phyloP scores from a whole-genome alignment of 805 yeast species.

The Suhomyces emberorum region DNA sequence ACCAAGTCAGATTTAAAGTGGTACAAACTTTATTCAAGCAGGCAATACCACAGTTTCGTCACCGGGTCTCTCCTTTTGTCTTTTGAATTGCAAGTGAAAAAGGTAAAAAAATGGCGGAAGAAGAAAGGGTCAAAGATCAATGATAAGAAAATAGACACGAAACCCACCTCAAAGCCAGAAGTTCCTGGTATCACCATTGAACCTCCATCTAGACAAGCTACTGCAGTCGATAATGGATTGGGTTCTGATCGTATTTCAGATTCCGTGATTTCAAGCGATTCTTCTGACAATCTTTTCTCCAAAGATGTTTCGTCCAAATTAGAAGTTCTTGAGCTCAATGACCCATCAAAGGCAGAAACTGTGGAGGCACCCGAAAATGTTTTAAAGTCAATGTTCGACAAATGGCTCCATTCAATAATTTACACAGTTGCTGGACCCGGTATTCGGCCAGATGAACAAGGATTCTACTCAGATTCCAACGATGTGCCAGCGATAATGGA shows the following conservation, averaged over 20 bases:
- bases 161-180: background rate
- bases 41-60: slow-evolving; percentile 38
- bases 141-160: background rate
- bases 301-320: background rate
- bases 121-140: background rate
- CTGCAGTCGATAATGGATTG: background rate
- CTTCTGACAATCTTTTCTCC: background rate
- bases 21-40: slow-evolving; percentile 43
- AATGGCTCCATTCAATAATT: slow-evolving; percentile 29
- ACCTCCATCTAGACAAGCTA: slow-evolving; percentile 1
- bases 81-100: slow-evolving; percentile 34
- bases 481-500: slow-evolving; percentile 19
- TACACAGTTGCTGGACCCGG: slow-evolving; percentile 17
- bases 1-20: slow-evolving; percentile 35
- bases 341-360: slow-evolving; percentile 3
- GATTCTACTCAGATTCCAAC: slow-evolving; percentile 31
- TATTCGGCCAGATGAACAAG: slow-evolving; percentile 34
- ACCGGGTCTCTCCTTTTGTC: slow-evolving; percentile 47
- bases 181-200: background rate
- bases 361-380: slow-evolving; percentile 6
- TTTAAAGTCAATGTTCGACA: slow-evolving; percentile 12
- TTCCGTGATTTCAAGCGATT: background rate
- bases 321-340: background rate
- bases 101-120: slow-evolving; percentile 6
- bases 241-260: background rate